Evolutionary conservation across 2,329 filamentous ascomycete species (phyloP).

Genomic region (Macroventuria anomochaeta): DNA sequence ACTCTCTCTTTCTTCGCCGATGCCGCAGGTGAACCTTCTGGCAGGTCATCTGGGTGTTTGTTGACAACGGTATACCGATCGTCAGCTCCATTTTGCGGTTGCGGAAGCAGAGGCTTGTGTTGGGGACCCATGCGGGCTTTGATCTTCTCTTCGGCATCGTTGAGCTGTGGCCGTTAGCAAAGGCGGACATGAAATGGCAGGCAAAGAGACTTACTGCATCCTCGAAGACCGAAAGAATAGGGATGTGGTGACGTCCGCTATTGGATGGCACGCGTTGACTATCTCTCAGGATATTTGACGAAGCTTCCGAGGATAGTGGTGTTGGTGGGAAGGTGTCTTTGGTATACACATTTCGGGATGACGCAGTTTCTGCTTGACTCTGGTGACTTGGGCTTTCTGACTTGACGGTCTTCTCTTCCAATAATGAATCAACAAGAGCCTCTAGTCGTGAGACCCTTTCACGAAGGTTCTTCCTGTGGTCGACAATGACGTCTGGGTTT

Average conservation of each 20-base stretch:
- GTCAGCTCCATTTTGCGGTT: slow-evolving; percentile 13
- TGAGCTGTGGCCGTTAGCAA: slow-evolving; percentile 38
- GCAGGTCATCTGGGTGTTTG: slow-evolving; percentile 39
- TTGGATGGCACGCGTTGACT: slow-evolving; percentile 31
- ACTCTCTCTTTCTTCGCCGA: slow-evolving; percentile 45
- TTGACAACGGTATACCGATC: slow-evolving; percentile 42
- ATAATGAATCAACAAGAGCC: slow-evolving; percentile 48
- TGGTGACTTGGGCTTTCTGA: slow-evolving; percentile 34
- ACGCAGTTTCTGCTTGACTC: slow-evolving; percentile 35
- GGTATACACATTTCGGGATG: slow-evolving; percentile 30
- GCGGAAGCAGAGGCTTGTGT: slow-evolving; percentile 28
- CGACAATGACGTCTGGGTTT: slow-evolving; percentile 49
- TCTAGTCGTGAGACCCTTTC: slow-evolving; percentile 53
- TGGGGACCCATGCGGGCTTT: slow-evolving; percentile 34
- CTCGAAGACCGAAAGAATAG: slow-evolving; percentile 49
- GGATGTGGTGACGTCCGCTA: slow-evolving; percentile 43
- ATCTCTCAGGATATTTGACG: slow-evolving; percentile 29
- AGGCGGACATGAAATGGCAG: not conserved
- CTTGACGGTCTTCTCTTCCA: slow-evolving; percentile 46
- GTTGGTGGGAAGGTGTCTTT: slow-evolving; percentile 42
- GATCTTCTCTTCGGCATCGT: slow-evolving; percentile 43
- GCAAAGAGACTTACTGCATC: slow-evolving; percentile 43
- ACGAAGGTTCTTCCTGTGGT: slow-evolving; percentile 53
- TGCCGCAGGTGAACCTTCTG: slow-evolving; percentile 24
- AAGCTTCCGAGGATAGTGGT: slow-evolving; percentile 42